These are phyloP conservation scores for Claviceps sp. DNA, from an alignment of 2,329 filamentous ascomycete genomes.

Conservation along the genomic window DNA sequence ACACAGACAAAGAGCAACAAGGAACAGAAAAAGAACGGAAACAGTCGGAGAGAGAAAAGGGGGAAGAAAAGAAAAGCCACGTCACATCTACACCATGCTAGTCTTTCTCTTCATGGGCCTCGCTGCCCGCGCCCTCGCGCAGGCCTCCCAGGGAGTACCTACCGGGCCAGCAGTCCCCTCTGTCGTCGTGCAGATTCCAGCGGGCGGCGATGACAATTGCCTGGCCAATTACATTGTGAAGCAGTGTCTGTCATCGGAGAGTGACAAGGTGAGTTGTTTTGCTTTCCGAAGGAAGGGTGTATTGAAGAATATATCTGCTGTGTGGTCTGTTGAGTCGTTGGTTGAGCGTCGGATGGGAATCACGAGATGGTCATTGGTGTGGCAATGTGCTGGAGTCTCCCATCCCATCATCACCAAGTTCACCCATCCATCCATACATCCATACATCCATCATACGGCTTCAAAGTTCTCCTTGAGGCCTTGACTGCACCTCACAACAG, in stretches of 20 bases:
- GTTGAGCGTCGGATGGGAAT: no score
- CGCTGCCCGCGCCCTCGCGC: slow-evolving; percentile 19
- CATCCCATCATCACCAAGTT: no score
- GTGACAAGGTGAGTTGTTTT: slow-evolving; percentile 17
- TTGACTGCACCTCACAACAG: no score
- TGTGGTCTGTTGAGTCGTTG: no score
- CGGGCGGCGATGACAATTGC: slow-evolving; percentile 17
- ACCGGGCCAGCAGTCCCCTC: background rate
- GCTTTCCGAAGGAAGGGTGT: no score
- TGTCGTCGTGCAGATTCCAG: background rate
- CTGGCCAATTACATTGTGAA: slow-evolving; percentile 34
- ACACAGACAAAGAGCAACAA: background rate
- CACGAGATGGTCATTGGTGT: no score
- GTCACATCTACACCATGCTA: background rate
- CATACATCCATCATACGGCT: no score
- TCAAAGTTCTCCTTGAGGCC: no score
- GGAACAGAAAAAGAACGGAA: background rate
- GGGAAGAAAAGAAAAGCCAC: background rate
- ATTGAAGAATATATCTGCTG: no score
- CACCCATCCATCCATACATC: no score
- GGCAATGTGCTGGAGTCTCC: no score
- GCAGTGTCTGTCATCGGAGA: slow-evolving; percentile 28
- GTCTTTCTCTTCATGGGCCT: slow-evolving; percentile 26
- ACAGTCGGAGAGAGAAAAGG: background rate
- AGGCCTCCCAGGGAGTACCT: background rate